phyloP scores from a whole-genome alignment of 1,284 basidiomycete species.

The Ustilago sp. region DNA sequence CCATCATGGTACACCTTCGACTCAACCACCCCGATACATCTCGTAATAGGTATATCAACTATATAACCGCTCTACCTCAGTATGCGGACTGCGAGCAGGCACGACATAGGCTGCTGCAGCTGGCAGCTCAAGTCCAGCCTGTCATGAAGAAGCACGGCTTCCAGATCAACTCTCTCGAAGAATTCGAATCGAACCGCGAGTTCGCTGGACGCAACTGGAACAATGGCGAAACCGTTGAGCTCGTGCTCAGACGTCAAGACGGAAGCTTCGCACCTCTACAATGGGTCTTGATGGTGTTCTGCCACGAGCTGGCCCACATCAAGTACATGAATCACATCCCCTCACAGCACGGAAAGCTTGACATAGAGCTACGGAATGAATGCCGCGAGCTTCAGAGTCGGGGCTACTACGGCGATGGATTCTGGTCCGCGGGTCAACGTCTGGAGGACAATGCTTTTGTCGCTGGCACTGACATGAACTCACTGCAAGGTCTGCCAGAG shows the following conservation, averaged over 20 bases:
- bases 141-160: slow-evolving; percentile 59
- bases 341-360: slow-evolving; percentile 55
- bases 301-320: slow-evolving; percentile 61
- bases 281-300: slow-evolving; percentile 56
- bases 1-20: slow-evolving; percentile 52
- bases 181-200: slow-evolving; percentile 59
- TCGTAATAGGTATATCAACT: slow-evolving; percentile 60
- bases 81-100: slow-evolving; percentile 46
- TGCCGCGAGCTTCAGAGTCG: slow-evolving; percentile 45
- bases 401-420: slow-evolving; percentile 61
- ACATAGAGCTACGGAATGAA: slow-evolving; percentile 44
- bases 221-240: slow-evolving; percentile 58
- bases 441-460: slow-evolving; percentile 49
- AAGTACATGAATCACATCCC: slow-evolving; percentile 62
- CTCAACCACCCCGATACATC: slow-evolving; percentile 57
- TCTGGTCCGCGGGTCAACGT: slow-evolving; percentile 57
- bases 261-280: slow-evolving; percentile 54
- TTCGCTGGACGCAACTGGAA: slow-evolving; percentile 63
- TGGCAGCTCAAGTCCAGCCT: slow-evolving; percentile 59
- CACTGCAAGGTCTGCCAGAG: slow-evolving; percentile 46
- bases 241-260: slow-evolving; percentile 50
- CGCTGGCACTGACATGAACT: slow-evolving; percentile 38
- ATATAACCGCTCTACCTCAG: slow-evolving; percentile 51
- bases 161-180: slow-evolving; percentile 59
- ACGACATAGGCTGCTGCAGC: slow-evolving; percentile 39